Evolutionary conservation across 2,329 filamentous ascomycete species (phyloP), one percentile per base, ranked within the genome.

Genomic region (Penicillium carneum): DNA sequence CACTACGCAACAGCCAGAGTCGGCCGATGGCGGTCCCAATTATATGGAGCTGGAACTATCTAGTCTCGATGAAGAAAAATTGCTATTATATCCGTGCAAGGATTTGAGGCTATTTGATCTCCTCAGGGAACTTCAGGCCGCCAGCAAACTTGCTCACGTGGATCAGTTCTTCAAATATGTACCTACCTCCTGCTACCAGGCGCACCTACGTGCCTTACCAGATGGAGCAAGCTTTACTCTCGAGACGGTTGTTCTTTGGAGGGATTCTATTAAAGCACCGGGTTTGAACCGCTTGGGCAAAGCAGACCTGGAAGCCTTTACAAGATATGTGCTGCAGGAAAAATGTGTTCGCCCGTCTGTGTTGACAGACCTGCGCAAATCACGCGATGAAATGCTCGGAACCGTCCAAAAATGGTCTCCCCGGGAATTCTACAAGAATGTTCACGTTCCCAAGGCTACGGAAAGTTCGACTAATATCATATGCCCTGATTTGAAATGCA

Each of bases 341-440:
- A 36, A 53, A 49, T 61, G 65, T 36, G 62, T 64, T 23, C 43
- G 34, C 7, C 57, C 58, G 5, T 46, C 26, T 11, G 51, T 10
- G 1, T 3, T 31, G 14, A 26, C 43, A 9, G 33, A 51, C 1
- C 46, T 54, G 11, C 31, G 38, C 20, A 31, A 38, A n/a, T 57
- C 34, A 31, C 69, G 65, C 14, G 62, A 69, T 12, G 59, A 53
- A 34, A 54, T 59, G 47, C 42, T 59, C 3, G 68, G 68, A 6
- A 9, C 31, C 33, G 26, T 33, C 7, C 57, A 52, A 36, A 18
- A 41, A 11, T 78, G 76, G 76, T 69, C 70, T 9, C 74, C 76
- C 14, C 73, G 76, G 18, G 79, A 82, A 48, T 83, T 83, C 62
- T 83, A 83, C 54, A 75, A 80, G 31, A 81, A 76, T 67, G 81